Conservation (phyloP, 345 rosid species). For the Lumnitzera littorea region DNA sequence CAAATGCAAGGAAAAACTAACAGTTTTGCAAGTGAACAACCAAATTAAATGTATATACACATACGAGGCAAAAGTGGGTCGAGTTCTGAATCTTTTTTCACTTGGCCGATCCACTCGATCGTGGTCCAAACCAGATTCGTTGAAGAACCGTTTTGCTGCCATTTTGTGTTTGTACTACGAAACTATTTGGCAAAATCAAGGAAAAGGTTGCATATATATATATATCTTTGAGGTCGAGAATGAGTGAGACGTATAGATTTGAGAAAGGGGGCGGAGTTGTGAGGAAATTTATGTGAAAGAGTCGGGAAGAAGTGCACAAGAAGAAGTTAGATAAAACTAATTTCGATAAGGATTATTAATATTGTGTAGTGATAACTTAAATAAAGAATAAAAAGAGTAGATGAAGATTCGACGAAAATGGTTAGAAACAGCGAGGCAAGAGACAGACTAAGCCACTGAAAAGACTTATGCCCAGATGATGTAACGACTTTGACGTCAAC, state of each 20-base stretch:
- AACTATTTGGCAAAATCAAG: neutral
- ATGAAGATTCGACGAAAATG: slow-evolving; percentile 37
- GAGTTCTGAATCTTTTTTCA: slow-evolving; percentile 44
- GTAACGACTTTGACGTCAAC: slow-evolving; percentile 40
- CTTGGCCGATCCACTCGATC: slow-evolving; percentile 21
- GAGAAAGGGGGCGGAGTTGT: too few species aligned
- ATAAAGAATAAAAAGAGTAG: slow-evolving; percentile 1
- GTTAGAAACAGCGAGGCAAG: slow-evolving; percentile 27
- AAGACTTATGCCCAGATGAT: slow-evolving; percentile 10
- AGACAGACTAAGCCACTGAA: neutral
- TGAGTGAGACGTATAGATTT: too few species aligned
- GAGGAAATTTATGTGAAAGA: neutral
- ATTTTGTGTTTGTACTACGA: slow-evolving; percentile 15
- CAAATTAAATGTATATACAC: slow-evolving; percentile 4
- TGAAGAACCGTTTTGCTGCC: slow-evolving; percentile 53
- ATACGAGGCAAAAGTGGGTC: slow-evolving; percentile 71
- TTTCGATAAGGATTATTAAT: slow-evolving; percentile 2
- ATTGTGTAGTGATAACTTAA: neutral
- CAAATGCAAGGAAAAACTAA: neutral
- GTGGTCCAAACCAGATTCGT: slow-evolving; percentile 31
- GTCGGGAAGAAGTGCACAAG: slow-evolving; percentile 14
- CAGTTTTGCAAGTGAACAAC: neutral
- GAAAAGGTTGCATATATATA: neutral
- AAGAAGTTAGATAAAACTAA: slow-evolving; percentile 8
- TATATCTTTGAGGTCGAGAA: too few species aligned